Evolutionary conservation across 73 alveolate genomes (phyloP).

Genomic region (Tetrahymena borealis): DNA sequence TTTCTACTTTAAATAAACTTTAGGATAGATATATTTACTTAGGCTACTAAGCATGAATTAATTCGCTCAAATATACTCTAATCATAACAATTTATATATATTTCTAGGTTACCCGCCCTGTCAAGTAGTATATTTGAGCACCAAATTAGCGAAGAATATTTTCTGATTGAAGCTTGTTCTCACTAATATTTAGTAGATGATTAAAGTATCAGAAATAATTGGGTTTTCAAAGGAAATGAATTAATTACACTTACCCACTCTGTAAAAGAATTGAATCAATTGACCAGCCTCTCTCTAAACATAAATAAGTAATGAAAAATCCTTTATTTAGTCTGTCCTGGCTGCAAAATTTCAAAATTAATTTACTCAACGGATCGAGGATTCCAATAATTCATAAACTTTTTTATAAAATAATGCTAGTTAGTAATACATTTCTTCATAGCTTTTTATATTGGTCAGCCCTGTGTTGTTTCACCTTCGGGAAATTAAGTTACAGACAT

Average conservation of each 20-base stretch:
- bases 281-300: not conserved
- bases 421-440: not conserved
- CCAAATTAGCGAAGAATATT: no score
- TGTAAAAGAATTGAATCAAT: not conserved
- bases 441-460: not conserved
- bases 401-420: not conserved
- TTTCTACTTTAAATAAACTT: no score
- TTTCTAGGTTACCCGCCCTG: no score
- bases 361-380: no score
- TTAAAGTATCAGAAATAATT: not conserved
- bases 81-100: no score
- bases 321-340: no score
- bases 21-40: no score
- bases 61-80: no score
- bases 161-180: no score
- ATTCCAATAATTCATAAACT: not conserved
- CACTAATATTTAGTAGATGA: not conserved
- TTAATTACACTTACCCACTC: not conserved
- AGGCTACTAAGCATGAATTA: no score
- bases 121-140: no score
- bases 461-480: not conserved
- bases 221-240: not conserved
- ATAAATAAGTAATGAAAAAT: not conserved
- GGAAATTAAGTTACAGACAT: not conserved
- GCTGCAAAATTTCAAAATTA: no score